A percentile compares a stretch with the other conserved stretches of the same genome.
phyloP scores from a whole-genome alignment of 306 rosid species.

The Vigna unguiculata region DNA sequence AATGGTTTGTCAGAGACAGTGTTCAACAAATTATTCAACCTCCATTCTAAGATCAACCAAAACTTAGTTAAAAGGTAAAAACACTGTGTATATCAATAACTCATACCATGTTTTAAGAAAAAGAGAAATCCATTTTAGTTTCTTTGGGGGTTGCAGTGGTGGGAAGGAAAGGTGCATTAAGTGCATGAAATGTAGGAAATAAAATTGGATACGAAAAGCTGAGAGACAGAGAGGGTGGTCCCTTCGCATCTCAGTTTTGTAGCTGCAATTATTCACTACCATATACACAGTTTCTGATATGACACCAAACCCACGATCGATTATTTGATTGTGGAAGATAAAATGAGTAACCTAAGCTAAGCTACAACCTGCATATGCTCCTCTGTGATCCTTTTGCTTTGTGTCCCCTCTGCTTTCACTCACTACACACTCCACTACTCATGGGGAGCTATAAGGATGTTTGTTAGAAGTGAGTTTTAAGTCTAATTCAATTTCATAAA shows the following conservation, averaged over 20 bases:
- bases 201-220: not conserved
- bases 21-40: not conserved
- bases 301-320: constrained; percentile 28
- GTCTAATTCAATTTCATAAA: too few relatives aligned
- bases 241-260: constrained; percentile 1
- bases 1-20: not conserved
- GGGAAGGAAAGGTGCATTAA: constrained; percentile 34
- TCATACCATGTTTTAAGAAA: too few relatives aligned
- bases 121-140: too few relatives aligned
- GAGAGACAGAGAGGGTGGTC: constrained; percentile 29
- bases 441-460: too few relatives aligned
- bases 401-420: too few relatives aligned
- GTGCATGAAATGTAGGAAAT: constrained; percentile 42
- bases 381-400: too few relatives aligned
- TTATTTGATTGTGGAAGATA: not conserved
- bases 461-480: too few relatives aligned
- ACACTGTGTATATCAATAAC: too few relatives aligned
- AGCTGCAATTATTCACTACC: constrained; percentile 15
- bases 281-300: not conserved
- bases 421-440: too few relatives aligned
- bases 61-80: too few relatives aligned
- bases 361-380: too few relatives aligned
- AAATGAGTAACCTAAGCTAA: too few relatives aligned
- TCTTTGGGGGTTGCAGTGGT: constrained; percentile 43
- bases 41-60: not conserved